Base-by-base conservation (phyloP, 208 protist species). In the Wallacemonas sp. region DNA sequence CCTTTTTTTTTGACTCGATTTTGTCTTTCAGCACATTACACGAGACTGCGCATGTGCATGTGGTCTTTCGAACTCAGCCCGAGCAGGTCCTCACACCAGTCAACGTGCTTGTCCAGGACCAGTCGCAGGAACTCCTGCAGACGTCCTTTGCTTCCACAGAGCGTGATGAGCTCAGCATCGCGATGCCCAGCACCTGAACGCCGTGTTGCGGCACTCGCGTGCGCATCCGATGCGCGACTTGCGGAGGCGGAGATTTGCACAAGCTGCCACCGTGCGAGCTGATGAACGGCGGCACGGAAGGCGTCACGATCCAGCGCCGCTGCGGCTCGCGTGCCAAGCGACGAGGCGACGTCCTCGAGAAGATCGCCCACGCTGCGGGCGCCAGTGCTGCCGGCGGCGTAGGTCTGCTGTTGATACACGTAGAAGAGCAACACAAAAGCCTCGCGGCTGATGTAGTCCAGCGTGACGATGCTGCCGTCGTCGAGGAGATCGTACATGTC, bases 291-390 rank as follows among this genome's bases (percentile, higher is more conserved):
- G 33, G 62, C 39, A 21, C 68, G 70, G 68, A 84, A 89, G 23
- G 83, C 86, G n/a, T 55, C 62, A 9, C 74, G 68, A 54, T 92
- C 86, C 0, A 92, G 61, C 41, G 86, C 76, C 1, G 83, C 80
- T 0, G 86, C 86, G 14, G 86, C 86, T 11, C 73, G 69, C 11
- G 83, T 89, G 34, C 86, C 86, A 43, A 92, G 77, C 0, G 83
- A 83, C 0, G 86, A 90, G 1, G 83, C 76, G 9, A 93, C 78
- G 61, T 93, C 87, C 55, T 90, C 87, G 21, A 93, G 52, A 11
- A 93, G 65, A 57, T 93, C 87, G 2, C 76, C 74, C 2, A 90
- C 78, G 1, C 78, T 83, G 27, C 87, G 83, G 19, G 88, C 74
- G 11, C 80, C 79, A 14, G 52, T 64, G 2, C 26, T 16, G n/a